A percentile compares a stretch with the other conserved stretches of the same genome.
Conservation (phyloP, 768 basidiomycete genomes). For the Butyriboletus loyo region DNA sequence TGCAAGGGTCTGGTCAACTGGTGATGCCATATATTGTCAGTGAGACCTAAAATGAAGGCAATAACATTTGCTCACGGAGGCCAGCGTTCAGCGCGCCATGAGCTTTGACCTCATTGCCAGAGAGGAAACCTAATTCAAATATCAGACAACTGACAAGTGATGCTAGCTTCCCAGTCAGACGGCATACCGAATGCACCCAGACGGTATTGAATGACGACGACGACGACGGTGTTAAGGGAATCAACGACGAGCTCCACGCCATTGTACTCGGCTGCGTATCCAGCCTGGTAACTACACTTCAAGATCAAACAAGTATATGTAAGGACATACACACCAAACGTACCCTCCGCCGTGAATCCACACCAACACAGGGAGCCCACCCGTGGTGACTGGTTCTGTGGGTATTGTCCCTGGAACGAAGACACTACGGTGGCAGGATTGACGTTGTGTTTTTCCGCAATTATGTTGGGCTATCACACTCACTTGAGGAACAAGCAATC, state of each 20-base stretch:
- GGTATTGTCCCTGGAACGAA: slow-evolving; percentile 9
- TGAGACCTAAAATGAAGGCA: neutral
- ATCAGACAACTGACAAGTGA: neutral
- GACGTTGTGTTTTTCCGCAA: too few relatives aligned
- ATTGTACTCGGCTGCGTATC: slow-evolving; percentile 14
- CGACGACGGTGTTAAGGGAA: slow-evolving; percentile 10
- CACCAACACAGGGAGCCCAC: slow-evolving; percentile 5
- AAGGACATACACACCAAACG: neutral
- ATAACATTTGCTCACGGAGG: neutral
- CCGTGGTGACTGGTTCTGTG: neutral
- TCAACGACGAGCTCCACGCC: slow-evolving; percentile 25
- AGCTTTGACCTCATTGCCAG: neutral
- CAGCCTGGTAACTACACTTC: slow-evolving; percentile 20
- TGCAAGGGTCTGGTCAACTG: slow-evolving; percentile 7
- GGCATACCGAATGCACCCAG: slow-evolving; percentile 5
- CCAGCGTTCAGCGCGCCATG: slow-evolving; percentile 3
- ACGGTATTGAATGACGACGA: slow-evolving; percentile 11
- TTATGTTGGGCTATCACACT: neutral
- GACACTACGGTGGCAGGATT: slow-evolving; percentile 1
- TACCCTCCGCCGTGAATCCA: slow-evolving; percentile 10
- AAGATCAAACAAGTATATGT: neutral
- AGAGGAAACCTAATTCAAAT: slow-evolving; percentile 19
- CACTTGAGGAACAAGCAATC: slow-evolving; percentile 32
- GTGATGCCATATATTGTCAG: neutral
- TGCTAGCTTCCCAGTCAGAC: neutral